phyloP scores from a whole-genome alignment of 768 basidiomycete species.

The Pholiota conissans region DNA sequence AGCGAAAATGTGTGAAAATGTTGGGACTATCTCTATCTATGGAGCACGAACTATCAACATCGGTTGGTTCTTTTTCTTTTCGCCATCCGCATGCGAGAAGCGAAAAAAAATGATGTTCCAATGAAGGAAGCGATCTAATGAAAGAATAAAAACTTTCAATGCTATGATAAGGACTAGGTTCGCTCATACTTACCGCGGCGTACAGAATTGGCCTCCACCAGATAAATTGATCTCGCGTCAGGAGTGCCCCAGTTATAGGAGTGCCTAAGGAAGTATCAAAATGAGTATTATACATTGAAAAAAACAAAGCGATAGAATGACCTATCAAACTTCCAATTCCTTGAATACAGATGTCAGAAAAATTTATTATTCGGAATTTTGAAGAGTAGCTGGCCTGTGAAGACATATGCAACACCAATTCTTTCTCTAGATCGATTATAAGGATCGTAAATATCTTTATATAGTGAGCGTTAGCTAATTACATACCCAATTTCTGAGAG shows the following conservation, averaged over 20 bases:
- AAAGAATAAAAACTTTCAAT: too few relatives aligned
- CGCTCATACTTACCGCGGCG: background rate
- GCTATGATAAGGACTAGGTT: background rate
- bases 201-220: conserved; percentile 2
- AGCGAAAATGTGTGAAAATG: too few relatives aligned
- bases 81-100: background rate
- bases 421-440: background rate
- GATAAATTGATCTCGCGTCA: background rate
- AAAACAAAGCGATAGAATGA: too few relatives aligned
- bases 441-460: background rate
- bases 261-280: background rate
- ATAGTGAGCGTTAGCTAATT: too few relatives aligned
- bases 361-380: background rate
- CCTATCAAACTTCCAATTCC: background rate
- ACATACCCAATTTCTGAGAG: background rate
- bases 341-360: background rate
- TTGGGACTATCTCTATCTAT: too few relatives aligned
- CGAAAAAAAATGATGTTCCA: background rate
- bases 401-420: conserved; percentile 1
- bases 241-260: background rate
- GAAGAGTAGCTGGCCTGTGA: background rate
- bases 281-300: too few relatives aligned
- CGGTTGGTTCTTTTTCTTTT: background rate
- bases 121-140: background rate
- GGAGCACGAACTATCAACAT: too few relatives aligned